Evolutionary conservation across 2,329 filamentous ascomycete species (phyloP), one percentile per base, ranked within the genome.

Genomic region (Penicillium polonicum): DNA sequence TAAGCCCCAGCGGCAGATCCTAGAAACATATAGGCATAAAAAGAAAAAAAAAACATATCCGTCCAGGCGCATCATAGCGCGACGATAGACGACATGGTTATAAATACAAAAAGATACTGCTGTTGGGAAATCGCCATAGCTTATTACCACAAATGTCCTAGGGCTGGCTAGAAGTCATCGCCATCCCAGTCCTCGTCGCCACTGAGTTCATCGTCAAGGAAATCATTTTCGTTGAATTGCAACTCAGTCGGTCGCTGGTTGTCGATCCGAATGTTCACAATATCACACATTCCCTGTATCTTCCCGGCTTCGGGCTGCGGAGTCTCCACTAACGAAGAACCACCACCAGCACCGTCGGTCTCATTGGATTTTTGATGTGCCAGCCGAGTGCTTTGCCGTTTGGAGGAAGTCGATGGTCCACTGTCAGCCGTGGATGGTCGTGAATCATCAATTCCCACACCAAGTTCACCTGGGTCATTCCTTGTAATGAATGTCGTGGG

Each of bases 141-240:
- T 7, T 19, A 44, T 55, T 58, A 70, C 65, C 68, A 70, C 23
- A 65, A 66, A 65, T 68, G 60, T 2, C 63, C 62, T 23, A 59
- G 58, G 23, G 41, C 61, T 27, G 61, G 44, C 41, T 71, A 66
- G 27, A 65, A 55, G 39, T 80, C 79, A 41, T 78, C 75, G 9
- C 81, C 83, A 55, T 80, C 78, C 84, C 85, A 88, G 60, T 87
- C 85, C 58, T 85, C 84, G 65, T 88, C 85, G 4, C 81, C 84
- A 66, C 83, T 85, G 1, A 75, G 71, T 66, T 87, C 85, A 23
- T 79, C 80, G 62, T 87, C 84, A 2, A 86, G 75, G 60, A 88
- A 87, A 63, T 88, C 83, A 31, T 75, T 77, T 61, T 86, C 85
- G 27, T 79, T 81, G 65, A 80, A 84, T 44, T 85, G 81, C 43